Evolutionary conservation across 1,139 yeast genomes (phyloP), one percentile per base, ranked within the genome.

Genomic region (Magnusiomyces fungicola): DNA sequence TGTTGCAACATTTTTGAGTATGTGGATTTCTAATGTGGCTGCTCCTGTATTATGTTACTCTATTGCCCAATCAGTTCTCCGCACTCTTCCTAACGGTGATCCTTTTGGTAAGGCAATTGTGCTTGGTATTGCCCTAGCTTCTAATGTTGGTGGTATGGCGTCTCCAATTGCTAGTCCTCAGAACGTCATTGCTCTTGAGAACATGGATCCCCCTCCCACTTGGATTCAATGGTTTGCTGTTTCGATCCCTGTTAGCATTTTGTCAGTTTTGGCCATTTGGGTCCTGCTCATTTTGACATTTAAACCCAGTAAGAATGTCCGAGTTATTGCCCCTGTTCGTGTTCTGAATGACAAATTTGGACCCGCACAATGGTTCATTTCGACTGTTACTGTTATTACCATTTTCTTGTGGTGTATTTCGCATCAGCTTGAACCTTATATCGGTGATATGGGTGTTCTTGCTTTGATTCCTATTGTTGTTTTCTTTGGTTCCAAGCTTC

Each of bases 21-120:
- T 92, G 89, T 90, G 96, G 95, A 92, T 90, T 46, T 84, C 95
- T 19, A 90, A 90, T 63, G 97, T 90, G 41, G 97, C 97, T 1
- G 92, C 97, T 0, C 97, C 97, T 0, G 97, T 90, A 1, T 74
- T 90, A 52, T 85, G 95, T 68, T 88, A 78, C 63, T 87, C 96
- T 1, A 83, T 90, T 57, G 83, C 92, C 52, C 96, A 88, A 65
- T 96, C 97, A 0, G 72, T 90, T 39, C 71, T 90, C 58, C 76
- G 95, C 59, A 84, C 94, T 0, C 69, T 89, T 41, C 95, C 96
- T 19, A 80, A 85, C 43, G 80, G 80, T 4, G 82, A 90, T 10
- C 77, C 80, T 3, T 87, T 87, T 62, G 86, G 89, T 10, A 82
- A 86, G 63, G 90, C 95, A 1, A 72, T 90, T 59, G 85, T 90